Conservation (phyloP, 345 rosid genomes). For the Pugionium cornutum region DNA sequence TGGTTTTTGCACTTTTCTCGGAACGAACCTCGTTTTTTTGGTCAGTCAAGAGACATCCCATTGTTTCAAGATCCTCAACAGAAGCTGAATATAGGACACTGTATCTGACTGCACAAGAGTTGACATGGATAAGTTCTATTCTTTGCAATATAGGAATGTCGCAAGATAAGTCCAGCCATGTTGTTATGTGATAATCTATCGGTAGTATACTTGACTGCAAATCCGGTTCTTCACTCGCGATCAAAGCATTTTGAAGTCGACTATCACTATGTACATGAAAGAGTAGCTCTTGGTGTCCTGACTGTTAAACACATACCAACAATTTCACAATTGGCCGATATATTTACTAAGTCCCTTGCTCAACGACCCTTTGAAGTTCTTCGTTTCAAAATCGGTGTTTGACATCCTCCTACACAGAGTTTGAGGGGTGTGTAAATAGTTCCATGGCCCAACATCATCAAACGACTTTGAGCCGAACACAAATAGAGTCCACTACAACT, state of each 20-base stretch:
- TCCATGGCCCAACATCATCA: too few species aligned
- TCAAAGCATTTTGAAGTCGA: background rate
- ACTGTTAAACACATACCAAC: background rate
- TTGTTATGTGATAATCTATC: background rate
- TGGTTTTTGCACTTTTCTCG: too few species aligned
- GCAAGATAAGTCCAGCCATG: background rate
- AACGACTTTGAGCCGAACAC: too few species aligned
- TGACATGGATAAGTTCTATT: background rate
- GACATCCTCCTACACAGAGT: background rate
- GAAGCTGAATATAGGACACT: background rate
- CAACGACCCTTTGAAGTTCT: too few species aligned
- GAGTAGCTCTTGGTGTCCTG: background rate
- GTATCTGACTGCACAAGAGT: background rate
- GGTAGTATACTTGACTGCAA: background rate
- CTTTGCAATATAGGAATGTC: too few species aligned
- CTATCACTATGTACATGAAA: background rate
- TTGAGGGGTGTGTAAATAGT: background rate
- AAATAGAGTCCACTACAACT: too few species aligned
- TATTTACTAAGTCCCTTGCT: background rate
- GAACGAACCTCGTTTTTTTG: too few species aligned
- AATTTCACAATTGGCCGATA: background rate
- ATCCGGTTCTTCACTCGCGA: background rate
- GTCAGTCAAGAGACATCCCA: too few species aligned
- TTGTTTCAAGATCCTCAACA: too few species aligned
- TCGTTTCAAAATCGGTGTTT: background rate